Conservation (phyloP, 2,329 filamentous ascomycete species). For the Aspergillus pseudonomiae region DNA sequence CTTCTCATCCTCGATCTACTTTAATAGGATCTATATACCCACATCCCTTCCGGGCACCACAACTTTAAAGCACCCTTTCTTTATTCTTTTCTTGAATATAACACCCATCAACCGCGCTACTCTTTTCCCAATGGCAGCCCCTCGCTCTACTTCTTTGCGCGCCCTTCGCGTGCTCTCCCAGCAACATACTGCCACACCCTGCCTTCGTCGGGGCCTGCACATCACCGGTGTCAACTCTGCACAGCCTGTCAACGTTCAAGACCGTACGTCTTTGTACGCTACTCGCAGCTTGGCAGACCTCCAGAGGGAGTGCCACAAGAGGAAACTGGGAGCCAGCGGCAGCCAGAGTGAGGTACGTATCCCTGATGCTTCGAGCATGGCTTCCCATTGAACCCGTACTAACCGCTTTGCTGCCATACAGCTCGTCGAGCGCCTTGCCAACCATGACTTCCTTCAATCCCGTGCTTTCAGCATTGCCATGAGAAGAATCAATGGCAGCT, state of each 20-base stretch:
- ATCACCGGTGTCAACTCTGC: constrained; percentile 64
- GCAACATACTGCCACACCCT: constrained; percentile 36
- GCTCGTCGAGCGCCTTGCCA: constrained; percentile 56
- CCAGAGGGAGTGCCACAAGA: constrained; percentile 54
- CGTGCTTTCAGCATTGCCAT: constrained; percentile 60
- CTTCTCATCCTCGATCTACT: background rate
- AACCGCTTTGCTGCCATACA: constrained; percentile 23
- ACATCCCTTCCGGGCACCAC: background rate
- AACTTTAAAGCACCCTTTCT: background rate
- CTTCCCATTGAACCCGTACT: constrained; percentile 6
- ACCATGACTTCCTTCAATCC: constrained; percentile 56
- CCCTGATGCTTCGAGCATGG: constrained; percentile 3
- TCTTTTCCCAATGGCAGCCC: constrained; percentile 43
- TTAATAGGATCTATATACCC: background rate
- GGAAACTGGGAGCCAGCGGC: constrained; percentile 51
- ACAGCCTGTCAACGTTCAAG: constrained; percentile 52
- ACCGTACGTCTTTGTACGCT: constrained; percentile 55
- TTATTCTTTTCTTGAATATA: background rate
- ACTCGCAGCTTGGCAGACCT: constrained; percentile 56
- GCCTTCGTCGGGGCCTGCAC: constrained; percentile 55
- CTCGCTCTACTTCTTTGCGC: constrained; percentile 49
- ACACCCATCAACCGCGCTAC: background rate
- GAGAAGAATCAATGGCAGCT: constrained; percentile 49
- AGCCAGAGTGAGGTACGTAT: constrained; percentile 53
- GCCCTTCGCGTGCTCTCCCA: constrained; percentile 48